Evolutionary conservation across 495 filamentous ascomycete species (phyloP), one percentile per base, ranked within the genome.

Genomic region (Tetracladium marchalianum): DNA sequence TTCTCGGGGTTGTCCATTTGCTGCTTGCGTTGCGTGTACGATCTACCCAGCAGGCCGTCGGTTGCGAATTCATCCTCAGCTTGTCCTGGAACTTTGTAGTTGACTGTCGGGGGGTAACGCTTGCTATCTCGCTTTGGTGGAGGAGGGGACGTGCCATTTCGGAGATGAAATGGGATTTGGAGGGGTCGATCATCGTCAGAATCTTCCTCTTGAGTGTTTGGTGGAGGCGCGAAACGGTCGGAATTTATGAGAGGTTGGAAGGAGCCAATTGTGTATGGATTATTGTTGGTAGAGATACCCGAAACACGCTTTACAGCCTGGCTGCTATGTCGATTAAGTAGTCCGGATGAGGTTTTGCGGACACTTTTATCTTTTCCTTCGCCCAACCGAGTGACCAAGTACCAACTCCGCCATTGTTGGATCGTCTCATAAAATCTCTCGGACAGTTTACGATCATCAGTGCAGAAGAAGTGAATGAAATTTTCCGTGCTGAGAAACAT

Each of bases 381-480:
- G 34, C 74, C 82, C 64, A 79, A 70, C 49, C 71, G 68, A 54
- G 82, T 78, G 24, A 86, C 78, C 16, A 95, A 57, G 59, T 94
- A 92, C 88, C 89, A 87, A 62, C 85, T 90, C 46, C 92, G 70
- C 90, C 87, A 96, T 37, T 67, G 65, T 49, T 92, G 85, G 2
- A 93, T 71, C 4, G 72, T 69, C 27, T 69, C 65, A 58, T 85
- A 81, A 69, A 86, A 95, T 22, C 69, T 64, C 17, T 73, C 68
- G 1, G 84, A 85, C 5, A 83, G 60, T 1, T 68, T 54, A 11
- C 70, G 67, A 51, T 95, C 85, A 13, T 84, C 85, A 7, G 82
- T 88, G 35, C 77, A 77, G 64, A 98, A 94, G 62, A 89, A 95
- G 51, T 97, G 90, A 10, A 93, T 81, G 60, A 85, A 98, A 46